A percentile compares a stretch with the other conserved stretches of the same genome.
phyloP scores from a whole-genome alignment of 2,329 filamentous ascomycete genomes.

The Arthrobotrys conoides region DNA sequence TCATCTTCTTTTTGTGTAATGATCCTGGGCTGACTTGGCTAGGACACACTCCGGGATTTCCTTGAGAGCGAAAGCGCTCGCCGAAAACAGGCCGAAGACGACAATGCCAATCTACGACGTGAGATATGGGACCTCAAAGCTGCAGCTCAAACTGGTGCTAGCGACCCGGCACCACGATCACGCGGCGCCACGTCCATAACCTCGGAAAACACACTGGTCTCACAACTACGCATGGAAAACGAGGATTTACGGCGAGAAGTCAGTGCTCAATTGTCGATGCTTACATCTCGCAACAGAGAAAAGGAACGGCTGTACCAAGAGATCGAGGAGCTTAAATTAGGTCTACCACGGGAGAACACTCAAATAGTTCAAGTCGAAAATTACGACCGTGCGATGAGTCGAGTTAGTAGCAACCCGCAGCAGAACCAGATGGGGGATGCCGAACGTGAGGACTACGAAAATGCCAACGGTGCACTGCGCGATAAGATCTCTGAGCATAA shows the following conservation, averaged over 20 bases:
- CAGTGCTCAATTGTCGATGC: constrained; percentile 95
- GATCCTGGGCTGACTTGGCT: constrained; percentile 60
- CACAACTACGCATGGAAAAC: constrained; percentile 88
- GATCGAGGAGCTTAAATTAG: constrained; percentile 95
- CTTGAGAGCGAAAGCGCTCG: constrained; percentile 91
- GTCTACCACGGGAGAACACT: constrained; percentile 76
- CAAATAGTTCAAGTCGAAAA: constrained; percentile 82
- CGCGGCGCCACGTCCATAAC: constrained; percentile 33
- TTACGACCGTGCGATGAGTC: constrained; percentile 80
- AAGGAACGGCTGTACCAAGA: constrained; percentile 96
- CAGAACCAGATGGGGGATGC: constrained; percentile 73
- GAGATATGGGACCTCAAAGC: constrained; percentile 80
- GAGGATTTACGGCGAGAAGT: constrained; percentile 92
- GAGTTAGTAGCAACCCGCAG: constrained; percentile 78
- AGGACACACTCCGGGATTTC: constrained; percentile 93
- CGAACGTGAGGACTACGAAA: constrained; percentile 88
- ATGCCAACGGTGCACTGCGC: constrained; percentile 83
- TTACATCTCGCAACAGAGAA: constrained; percentile 94
- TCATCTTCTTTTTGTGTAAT: constrained; percentile 12
- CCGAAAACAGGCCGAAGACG: constrained; percentile 90
- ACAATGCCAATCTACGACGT: constrained; percentile 85
- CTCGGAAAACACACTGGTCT: constrained; percentile 51
- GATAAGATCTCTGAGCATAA: constrained; percentile 89
- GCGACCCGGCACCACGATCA: constrained; percentile 45
- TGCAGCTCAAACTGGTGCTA: constrained; percentile 63